phyloP scores from a whole-genome alignment of 1,284 basidiomycete species.

The Rhodotorula sp. region DNA sequence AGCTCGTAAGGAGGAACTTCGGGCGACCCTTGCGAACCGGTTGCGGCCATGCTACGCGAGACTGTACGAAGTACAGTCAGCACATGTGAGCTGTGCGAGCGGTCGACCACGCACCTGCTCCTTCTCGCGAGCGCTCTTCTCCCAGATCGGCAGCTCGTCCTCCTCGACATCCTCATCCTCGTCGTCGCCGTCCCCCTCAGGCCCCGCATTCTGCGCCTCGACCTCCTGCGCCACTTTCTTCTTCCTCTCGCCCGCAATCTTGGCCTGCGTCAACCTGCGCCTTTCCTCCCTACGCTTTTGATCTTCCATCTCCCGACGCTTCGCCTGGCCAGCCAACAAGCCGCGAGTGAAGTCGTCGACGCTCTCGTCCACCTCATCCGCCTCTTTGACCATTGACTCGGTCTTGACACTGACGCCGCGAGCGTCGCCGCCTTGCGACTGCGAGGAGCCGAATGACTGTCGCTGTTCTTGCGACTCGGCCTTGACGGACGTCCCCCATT shows the following conservation, averaged over 20 bases:
- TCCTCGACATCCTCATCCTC: slow-evolving; percentile 1
- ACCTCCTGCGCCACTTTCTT: neutral
- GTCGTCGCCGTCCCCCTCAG: neutral
- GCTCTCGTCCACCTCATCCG: neutral
- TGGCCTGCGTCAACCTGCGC: neutral
- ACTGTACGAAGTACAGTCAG: neutral
- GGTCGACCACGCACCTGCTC: neutral
- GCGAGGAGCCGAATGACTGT: neutral
- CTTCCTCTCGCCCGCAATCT: neutral
- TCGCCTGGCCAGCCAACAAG: neutral
- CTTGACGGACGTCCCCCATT: slow-evolving; percentile 4
- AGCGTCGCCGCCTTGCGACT: neutral
- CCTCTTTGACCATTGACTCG: neutral
- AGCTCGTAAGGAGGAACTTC: slow-evolving; percentile 24
- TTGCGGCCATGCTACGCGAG: neutral
- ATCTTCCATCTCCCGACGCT: neutral
- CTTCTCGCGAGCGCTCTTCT: neutral
- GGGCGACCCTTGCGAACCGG: slow-evolving; percentile 27
- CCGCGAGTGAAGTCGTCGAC: no score
- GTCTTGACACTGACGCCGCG: neutral
- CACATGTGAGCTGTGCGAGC: neutral
- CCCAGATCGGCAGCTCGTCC: slow-evolving; percentile 12
- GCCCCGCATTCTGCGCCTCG: neutral
- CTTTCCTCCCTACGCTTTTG: neutral
- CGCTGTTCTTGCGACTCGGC: slow-evolving; percentile 4